Evolutionary conservation across 208 protist genomes (phyloP), one percentile per base, ranked within the genome.

Genomic region (Polymyxa betae): DNA sequence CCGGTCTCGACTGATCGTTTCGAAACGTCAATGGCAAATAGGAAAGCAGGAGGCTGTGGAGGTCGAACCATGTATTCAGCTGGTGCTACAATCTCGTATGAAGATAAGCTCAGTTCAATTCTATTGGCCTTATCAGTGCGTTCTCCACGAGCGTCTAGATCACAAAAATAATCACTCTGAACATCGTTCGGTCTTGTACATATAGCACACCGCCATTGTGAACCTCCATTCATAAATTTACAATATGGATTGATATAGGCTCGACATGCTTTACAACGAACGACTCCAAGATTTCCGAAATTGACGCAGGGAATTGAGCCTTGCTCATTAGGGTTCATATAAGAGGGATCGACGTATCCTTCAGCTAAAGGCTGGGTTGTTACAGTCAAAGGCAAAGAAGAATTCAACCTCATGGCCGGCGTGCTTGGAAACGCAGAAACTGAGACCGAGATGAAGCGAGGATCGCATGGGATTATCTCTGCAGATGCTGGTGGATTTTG

Each of bases 11-110:
- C 94, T 0, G 96, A 94, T 24, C 95, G 91, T 92, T 96, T 96
- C n/a, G 95, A 97, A 78, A 97, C 97, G 92, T 99, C 97, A 41
- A 99, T 95, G 89, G 98, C 91, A 60, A 99, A 97, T 82, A 99
- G 90, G 90, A 96, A 98, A n/a, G 93, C 93, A 0, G 97, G 96
- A 0, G 97, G 96, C 90, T 94, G 93, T 38, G 94, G 93, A 54
- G 95, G 95, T 45, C 91, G 92, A 0, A 93, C 90, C 92, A 98
- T 95, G 95, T 99, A 99, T 91, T 98, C 97, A 0, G 94, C 93
- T 12, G 97, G 96, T 66, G 89, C 91, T 46, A 91, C 91, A 44
- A 91, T 88, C 45, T 92, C 91, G 49, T 49, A 5, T 24, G 44
- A 45, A 43, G 87, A 82, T 38, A 45, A 35, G 78, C 52, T 88